Evolutionary conservation across 225 moss, liverwort and hornwort species (phyloP).

Genomic region (Sphagnum tenellum): DNA sequence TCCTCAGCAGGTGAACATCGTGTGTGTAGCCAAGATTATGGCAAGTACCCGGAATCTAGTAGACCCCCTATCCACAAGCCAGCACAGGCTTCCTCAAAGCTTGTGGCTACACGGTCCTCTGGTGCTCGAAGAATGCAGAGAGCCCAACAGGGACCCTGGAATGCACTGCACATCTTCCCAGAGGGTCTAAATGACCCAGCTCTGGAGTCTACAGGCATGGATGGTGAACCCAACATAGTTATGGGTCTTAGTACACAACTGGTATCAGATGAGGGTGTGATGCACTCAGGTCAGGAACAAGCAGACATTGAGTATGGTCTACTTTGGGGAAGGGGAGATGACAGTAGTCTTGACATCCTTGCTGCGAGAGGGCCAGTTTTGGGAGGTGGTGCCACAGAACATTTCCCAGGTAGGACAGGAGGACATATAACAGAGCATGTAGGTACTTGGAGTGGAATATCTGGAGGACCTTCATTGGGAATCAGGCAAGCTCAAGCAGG

Average conservation of each 20-base stretch:
- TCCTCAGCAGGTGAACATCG: constrained; percentile 38
- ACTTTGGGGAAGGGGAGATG: constrained; percentile 20
- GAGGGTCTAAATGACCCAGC: constrained; percentile 32
- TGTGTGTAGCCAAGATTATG: constrained; percentile 38
- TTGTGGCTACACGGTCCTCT: constrained; percentile 45
- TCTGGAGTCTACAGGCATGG: constrained; percentile 41
- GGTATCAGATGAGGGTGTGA: constrained; percentile 57
- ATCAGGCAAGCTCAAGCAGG: constrained; percentile 33
- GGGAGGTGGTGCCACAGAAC: constrained; percentile 20
- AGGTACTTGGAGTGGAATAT: constrained; percentile 37
- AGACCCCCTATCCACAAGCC: constrained; percentile 49
- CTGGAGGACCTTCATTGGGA: constrained; percentile 36
- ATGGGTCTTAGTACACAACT: constrained; percentile 60
- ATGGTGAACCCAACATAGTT: constrained; percentile 41
- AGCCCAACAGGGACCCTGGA: constrained; percentile 50
- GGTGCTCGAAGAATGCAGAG: constrained; percentile 54
- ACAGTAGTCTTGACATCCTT: constrained; percentile 29
- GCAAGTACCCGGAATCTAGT: constrained; percentile 63
- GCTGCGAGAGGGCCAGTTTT: constrained; percentile 32
- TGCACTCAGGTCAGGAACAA: constrained; percentile 47
- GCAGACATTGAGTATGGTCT: constrained; percentile 23
- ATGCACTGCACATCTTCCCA: constrained; percentile 36
- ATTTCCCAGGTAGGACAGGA: constrained; percentile 27
- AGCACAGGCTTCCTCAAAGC: constrained; percentile 47
- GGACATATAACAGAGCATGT: constrained; percentile 31